Base-by-base conservation (phyloP, 2,329 filamentous ascomycete species). In the Aspergillus nomiae region DNA sequence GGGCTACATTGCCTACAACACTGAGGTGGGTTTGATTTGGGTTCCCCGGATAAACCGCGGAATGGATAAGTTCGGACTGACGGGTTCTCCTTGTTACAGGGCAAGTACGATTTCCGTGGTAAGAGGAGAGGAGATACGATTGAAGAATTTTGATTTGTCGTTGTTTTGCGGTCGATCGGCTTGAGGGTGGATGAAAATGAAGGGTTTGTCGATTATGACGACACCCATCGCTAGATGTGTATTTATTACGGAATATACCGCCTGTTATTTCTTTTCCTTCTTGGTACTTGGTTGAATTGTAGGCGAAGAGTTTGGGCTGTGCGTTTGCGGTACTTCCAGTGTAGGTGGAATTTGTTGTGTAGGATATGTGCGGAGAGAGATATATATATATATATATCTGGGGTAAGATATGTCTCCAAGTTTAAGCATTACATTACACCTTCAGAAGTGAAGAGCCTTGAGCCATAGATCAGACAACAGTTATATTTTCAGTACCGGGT, bases 61-160 rank as follows among this genome's bases (percentile, higher is more conserved):
- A 30, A 3, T 19, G 16, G 12, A 26, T 30, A 16, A 11, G 32
- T 10, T n/a, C 24, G 36, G 41, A 34, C 58, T 68, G 61, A 71
- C 64, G 65, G 12, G 48, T 26, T 51, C 5, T 51, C 19, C 58
- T 67, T 71, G 26, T 21, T 63, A 53, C 72, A 98, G 94, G 95
- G 94, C 74, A 92, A 94, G 76, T 96, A 83, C 78, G 86, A 96
- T 56, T 78, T 97, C 71, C 87, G 93, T 71, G 94, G 89, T 62
- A 98, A 98, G 89, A 86, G 92, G 78, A 90, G 87, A 80, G 94
- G 92, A 60, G 94, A 98, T 76, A 84, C 89, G n/a, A 85, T 96
- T 73, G 82, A 84, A 60, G 94, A 98, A 81, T 94, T 86, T 78
- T 98, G 48, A 51, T 32, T 51, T 30, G 4, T 26, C 12, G 9